Evolutionary conservation across 148 eudicot species (phyloP), one percentile per base, ranked within the genome.

Genomic region (Arbutus unedo): DNA sequence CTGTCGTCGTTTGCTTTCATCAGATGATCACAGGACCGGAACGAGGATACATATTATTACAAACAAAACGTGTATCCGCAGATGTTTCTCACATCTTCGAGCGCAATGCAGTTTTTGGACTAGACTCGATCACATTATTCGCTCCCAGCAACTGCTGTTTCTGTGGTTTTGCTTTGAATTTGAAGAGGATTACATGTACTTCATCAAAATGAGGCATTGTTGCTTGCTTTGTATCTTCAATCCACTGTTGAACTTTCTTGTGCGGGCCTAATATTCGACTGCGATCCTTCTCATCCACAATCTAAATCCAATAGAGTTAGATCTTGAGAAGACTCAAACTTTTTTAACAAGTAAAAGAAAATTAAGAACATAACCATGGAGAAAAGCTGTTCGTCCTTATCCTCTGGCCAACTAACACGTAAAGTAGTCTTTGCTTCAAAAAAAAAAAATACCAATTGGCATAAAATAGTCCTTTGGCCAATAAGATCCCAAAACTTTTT

Each of bases 151-250:
- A 67, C 38, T 47, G 81, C 77, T 74, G 90, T 84, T 90, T 76
- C 84, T 88, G 85, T 15, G 91, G 80, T 56, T 71, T 88, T 81
- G 75, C 91, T 85, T 87, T 91, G 68, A 85, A 86, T 84, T 74
- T 84, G 80, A 83, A 90, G 45, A 96, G 87, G 54, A 91, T 41
- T 6, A 41, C 82, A 78, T 94, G 94, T 23, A 93, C 86, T 62
- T 94, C 96, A 43, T 94, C 97, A 74, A 94, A 96, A 90, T 96
- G 89, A 78, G 97, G 97, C 70, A 62, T 86, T 31, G 94, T 91
- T 59, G 94, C 92, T 56, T 79, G 82, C 88, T 88, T 94, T 4
- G 92, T 91, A 45, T 90, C 92, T 85, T 94, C 93, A 25, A 96
- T 83, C 99, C 98, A 96, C 85, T 86, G 89, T 86, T 79, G 88